Conservation (phyloP, 2,329 filamentous ascomycete species). For the Lasiodiplodia gonubiensis region DNA sequence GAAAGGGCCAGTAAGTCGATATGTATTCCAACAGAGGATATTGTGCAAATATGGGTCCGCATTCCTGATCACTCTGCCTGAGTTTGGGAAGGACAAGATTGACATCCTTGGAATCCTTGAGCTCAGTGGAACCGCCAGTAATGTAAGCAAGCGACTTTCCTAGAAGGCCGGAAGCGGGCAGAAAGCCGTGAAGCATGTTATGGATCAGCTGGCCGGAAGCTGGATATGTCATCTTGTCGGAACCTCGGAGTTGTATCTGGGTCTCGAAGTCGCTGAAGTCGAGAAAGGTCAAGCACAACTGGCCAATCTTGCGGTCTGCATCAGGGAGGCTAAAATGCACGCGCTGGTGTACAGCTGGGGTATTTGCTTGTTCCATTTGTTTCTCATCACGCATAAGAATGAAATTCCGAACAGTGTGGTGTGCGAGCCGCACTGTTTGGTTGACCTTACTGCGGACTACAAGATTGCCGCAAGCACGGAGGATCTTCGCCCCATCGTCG, state of each 20-base stretch:
- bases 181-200: not conserved
- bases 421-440: constrained; percentile 30
- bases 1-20: not conserved
- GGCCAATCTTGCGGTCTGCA: constrained; percentile 41
- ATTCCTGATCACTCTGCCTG: not conserved
- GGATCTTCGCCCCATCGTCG: constrained; percentile 21
- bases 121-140: not conserved
- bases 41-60: not conserved
- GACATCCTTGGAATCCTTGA: not conserved
- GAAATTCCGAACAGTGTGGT: constrained; percentile 34
- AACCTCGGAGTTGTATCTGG: constrained; percentile 8
- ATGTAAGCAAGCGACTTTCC: not conserved
- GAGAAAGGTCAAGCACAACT: constrained; percentile 51
- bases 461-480: constrained; percentile 31
- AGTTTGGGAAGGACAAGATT: not conserved
- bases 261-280: constrained; percentile 49
- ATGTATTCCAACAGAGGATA: not conserved
- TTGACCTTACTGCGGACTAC: constrained; percentile 28
- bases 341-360: not conserved
- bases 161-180: not conserved
- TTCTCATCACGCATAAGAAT: constrained; percentile 1
- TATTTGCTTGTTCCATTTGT: not conserved
- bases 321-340: constrained; percentile 34
- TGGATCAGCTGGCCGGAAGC: not conserved
- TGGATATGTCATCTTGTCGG: not conserved